Evolutionary conservation across 2,329 filamentous ascomycete genomes (phyloP).

Genomic region (Colletotrichum navitas): DNA sequence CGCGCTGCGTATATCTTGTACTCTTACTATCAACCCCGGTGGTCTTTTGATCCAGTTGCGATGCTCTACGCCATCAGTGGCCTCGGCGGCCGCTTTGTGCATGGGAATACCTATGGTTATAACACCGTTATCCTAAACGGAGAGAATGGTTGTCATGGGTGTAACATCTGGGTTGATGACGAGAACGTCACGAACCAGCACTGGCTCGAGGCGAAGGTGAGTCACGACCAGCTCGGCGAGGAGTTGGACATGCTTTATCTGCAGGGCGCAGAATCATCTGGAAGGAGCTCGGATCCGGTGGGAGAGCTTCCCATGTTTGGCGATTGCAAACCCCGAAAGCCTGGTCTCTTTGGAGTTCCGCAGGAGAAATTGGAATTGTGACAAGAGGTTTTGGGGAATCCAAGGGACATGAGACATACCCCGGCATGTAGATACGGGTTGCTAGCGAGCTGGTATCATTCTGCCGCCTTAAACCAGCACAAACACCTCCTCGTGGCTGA

Average conservation of each 20-base stretch:
- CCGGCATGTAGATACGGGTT: not conserved
- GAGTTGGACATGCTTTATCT: slow-evolving; percentile 50
- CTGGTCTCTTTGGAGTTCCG: too few species aligned
- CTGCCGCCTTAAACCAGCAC: not conserved
- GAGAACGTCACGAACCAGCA: slow-evolving; percentile 52
- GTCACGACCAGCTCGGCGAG: slow-evolving; percentile 46
- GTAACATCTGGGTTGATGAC: slow-evolving; percentile 58
- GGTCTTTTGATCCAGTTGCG: slow-evolving; percentile 58
- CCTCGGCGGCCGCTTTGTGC: slow-evolving; percentile 51
- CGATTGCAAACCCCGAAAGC: slow-evolving; percentile 8
- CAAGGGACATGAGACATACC: not conserved
- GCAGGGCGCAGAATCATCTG: slow-evolving; percentile 44
- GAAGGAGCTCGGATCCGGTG: slow-evolving; percentile 15
- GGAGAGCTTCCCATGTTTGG: slow-evolving; percentile 15
- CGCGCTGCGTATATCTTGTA: slow-evolving; percentile 56
- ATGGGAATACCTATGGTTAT: slow-evolving; percentile 54
- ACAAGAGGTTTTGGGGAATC: not conserved
- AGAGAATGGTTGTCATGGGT: slow-evolving; percentile 48
- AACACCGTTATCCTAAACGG: slow-evolving; percentile 51
- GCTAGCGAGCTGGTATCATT: not conserved
- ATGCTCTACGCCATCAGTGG: slow-evolving; percentile 56
- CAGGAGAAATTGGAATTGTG: slow-evolving; percentile 4
- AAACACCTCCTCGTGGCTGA: slow-evolving; percentile 13
- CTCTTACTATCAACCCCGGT: slow-evolving; percentile 49
- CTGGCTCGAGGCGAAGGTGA: slow-evolving; percentile 53